Conservation (phyloP, 2,329 filamentous ascomycete species). For the Colletotrichum somersetense region DNA sequence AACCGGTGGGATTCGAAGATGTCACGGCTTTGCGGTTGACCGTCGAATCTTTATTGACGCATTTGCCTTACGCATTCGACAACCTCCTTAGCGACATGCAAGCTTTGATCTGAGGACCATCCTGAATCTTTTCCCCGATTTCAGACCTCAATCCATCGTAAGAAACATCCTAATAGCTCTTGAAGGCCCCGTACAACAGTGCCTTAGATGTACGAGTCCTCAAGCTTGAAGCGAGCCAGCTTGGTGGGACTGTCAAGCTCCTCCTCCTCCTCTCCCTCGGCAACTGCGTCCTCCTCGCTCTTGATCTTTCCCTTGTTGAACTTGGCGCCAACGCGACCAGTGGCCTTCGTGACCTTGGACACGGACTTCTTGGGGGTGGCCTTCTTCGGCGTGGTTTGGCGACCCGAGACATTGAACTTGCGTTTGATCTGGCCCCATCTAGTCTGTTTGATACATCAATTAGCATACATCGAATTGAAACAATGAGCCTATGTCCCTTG, state of each 20-base stretch:
- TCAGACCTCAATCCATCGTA: fast-evolving
- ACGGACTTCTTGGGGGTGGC: neutral
- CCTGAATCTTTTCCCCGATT: too few species aligned
- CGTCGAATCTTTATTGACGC: neutral
- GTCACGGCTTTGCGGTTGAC: neutral
- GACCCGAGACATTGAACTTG: slow-evolving; percentile 12
- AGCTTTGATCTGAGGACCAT: neutral
- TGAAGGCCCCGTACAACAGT: neutral
- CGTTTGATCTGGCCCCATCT: slow-evolving; percentile 61
- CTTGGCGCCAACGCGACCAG: slow-evolving; percentile 41
- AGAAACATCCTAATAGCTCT: too few species aligned
- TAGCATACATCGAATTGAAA: neutral
- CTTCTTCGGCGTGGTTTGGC: slow-evolving; percentile 32
- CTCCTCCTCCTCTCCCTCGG: slow-evolving; percentile 15
- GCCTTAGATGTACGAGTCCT: neutral
- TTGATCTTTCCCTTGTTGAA: slow-evolving; percentile 44
- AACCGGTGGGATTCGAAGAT: too few species aligned
- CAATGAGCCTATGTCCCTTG: neutral
- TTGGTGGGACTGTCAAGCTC: slow-evolving; percentile 33
- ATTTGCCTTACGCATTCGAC: neutral
- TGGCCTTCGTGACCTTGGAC: slow-evolving; percentile 39
- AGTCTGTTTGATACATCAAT: slow-evolving; percentile 47
- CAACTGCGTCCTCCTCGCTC: slow-evolving; percentile 42
- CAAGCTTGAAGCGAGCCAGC: neutral
- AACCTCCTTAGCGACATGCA: neutral